Conservation (phyloP, 176 grass and related monocot species). For the Carex pumila region DNA sequence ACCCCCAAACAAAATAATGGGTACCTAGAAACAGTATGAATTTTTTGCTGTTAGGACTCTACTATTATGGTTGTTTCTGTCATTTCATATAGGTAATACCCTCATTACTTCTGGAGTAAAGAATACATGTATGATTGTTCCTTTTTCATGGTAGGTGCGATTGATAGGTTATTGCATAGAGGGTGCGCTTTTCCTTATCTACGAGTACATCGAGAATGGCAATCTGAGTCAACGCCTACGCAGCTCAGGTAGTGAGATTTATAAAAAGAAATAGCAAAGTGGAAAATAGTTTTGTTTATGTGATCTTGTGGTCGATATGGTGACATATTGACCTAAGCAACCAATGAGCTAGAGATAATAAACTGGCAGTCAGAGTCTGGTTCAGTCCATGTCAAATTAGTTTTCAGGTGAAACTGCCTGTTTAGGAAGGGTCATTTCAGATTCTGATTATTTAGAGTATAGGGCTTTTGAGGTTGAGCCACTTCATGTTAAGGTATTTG, state of each 20-base stretch:
- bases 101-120: not conserved
- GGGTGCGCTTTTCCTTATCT: constrained; percentile 80
- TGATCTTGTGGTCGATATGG: not conserved
- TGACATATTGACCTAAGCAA: not conserved
- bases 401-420: not conserved
- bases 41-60: not conserved
- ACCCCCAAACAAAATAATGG: not conserved
- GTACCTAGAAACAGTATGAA: not conserved
- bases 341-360: not conserved
- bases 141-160: constrained; percentile 46
- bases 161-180: constrained; percentile 93
- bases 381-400: not conserved
- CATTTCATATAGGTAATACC: not conserved
- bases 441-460: not conserved
- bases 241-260: constrained; percentile 54
- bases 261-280: not conserved
- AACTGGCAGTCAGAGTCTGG: not conserved
- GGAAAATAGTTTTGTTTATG: not conserved
- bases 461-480: not conserved
- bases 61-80: not conserved
- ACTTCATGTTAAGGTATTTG: not conserved
- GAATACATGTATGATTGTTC: not conserved
- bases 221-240: constrained; percentile 81
- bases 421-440: not conserved
- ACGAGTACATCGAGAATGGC: constrained; percentile 91